Conservation (phyloP, 306 rosid species). For the Begonia loranthoides region DNA sequence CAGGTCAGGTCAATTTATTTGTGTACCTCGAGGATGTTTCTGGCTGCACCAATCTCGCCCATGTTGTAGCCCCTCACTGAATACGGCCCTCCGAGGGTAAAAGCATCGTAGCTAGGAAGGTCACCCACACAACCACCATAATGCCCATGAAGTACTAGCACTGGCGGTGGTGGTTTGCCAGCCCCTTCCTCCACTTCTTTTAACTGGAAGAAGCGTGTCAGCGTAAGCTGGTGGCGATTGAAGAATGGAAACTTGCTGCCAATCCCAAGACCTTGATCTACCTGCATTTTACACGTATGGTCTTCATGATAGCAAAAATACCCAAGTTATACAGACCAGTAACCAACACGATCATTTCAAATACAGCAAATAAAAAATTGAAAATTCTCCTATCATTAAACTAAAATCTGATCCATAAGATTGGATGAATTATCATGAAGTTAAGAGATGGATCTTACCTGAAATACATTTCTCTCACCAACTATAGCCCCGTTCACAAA, state of each 20-base stretch:
- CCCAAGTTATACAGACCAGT: background rate
- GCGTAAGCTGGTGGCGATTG: constrained; percentile 88
- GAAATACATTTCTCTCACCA: constrained; percentile 78
- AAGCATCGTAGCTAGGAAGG: constrained; percentile 96
- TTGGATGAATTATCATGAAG: background rate
- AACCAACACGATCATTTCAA: background rate
- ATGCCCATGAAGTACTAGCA: constrained; percentile 90
- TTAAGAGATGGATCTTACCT: constrained; percentile 29
- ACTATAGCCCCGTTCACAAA: constrained; percentile 83
- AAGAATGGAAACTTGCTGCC: constrained; percentile 93
- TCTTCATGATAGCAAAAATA: constrained; percentile 9
- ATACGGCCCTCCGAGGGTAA: constrained; percentile 95
- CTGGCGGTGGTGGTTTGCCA: constrained; percentile 89
- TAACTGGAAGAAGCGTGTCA: constrained; percentile 68
- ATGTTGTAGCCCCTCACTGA: constrained; percentile 95
- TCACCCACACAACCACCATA: constrained; percentile 98
- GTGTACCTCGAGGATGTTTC: constrained; percentile 91
- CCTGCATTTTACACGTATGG: constrained; percentile 33
- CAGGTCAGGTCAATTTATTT: too few relatives aligned
- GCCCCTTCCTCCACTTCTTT: constrained; percentile 84
- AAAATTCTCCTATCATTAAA: too few relatives aligned
- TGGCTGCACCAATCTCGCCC: constrained; percentile 94
- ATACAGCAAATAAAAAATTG: too few relatives aligned
- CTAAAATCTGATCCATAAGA: too few relatives aligned
- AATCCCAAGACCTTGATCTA: constrained; percentile 88